phyloP scores from a whole-genome alignment of 495 filamentous ascomycete genomes.

The Neurospora pannonica region DNA sequence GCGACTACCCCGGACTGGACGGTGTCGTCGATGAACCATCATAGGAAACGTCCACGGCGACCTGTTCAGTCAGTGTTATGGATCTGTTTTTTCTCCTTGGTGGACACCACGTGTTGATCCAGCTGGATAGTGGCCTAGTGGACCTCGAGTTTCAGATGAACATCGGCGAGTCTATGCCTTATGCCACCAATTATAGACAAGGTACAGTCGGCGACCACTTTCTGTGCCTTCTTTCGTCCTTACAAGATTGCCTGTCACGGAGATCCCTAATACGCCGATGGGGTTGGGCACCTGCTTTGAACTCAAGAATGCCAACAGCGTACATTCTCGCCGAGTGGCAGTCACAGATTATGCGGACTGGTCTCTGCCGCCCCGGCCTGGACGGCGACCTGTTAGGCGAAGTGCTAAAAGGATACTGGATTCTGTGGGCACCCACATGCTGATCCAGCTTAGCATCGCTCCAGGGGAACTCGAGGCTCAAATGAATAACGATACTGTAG shows the following conservation, averaged over 20 bases:
- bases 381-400: background rate
- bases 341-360: no score
- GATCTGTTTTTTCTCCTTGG: background rate
- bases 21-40: background rate
- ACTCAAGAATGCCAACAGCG: background rate
- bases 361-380: background rate
- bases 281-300: background rate
- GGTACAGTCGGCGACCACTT: background rate
- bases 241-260: background rate
- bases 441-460: background rate
- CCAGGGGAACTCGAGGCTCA: background rate
- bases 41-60: background rate
- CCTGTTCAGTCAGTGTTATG: background rate
- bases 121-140: background rate
- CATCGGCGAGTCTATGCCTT: background rate
- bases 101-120: background rate
- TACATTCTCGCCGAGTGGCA: background rate
- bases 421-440: no score
- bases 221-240: background rate
- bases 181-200: background rate
- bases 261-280: background rate
- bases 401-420: no score
- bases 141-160: background rate
- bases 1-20: background rate
- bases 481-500: background rate